Evolutionary conservation across 1,139 yeast genomes (phyloP).

Genomic region (Pichia cactophila): DNA sequence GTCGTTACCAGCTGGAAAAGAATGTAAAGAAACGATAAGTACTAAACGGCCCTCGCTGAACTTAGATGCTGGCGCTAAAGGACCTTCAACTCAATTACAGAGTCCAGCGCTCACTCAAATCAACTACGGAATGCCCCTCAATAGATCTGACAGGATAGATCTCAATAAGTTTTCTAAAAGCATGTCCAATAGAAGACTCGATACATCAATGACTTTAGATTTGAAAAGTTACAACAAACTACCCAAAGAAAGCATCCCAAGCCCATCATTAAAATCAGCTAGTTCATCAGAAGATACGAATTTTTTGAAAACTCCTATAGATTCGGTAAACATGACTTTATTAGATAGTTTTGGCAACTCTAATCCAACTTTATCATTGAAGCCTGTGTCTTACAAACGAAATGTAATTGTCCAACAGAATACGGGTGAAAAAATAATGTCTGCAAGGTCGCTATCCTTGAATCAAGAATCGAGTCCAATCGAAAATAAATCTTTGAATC

Average conservation of each 20-base stretch:
- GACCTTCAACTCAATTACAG: neutral
- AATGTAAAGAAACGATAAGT: neutral
- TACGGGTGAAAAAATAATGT: slow-evolving; percentile 11
- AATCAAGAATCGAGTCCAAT: slow-evolving; percentile 18
- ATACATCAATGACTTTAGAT: slow-evolving; percentile 8
- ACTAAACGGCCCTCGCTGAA: neutral
- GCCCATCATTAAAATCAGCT: slow-evolving; percentile 2
- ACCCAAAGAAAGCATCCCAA: neutral
- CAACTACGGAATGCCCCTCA: too few relatives aligned
- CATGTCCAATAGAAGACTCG: slow-evolving; percentile 5
- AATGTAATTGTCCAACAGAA: slow-evolving; percentile 13
- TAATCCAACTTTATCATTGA: neutral
- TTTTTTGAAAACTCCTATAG: neutral
- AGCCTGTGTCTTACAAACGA: neutral
- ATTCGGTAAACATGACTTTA: neutral
- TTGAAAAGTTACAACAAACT: neutral
- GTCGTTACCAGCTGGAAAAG: neutral
- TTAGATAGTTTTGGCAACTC: neutral
- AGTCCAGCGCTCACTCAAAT: neutral
- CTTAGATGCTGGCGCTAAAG: neutral
- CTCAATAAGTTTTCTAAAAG: neutral
- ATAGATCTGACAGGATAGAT: neutral
- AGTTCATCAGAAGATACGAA: slow-evolving; percentile 12
- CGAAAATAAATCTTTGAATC: slow-evolving; percentile 54
- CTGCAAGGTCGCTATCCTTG: slow-evolving; percentile 7